These are phyloP conservation scores for Tylopilus sp. DNA, from an alignment of 768 basidiomycete species.

Conservation along the genomic window DNA sequence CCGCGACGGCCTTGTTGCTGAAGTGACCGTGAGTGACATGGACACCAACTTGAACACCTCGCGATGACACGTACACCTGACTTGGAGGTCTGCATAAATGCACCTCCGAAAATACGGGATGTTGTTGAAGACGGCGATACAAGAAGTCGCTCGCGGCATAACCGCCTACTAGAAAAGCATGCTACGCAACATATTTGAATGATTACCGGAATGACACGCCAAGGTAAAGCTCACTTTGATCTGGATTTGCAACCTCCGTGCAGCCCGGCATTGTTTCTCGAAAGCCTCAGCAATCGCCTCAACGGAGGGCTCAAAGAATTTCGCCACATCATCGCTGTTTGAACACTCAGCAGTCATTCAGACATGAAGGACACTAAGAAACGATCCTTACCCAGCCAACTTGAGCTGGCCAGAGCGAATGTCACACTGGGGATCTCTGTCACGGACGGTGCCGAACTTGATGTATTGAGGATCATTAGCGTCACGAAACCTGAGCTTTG, in stretches of 20 bases:
- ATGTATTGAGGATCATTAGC: conserved; percentile 33
- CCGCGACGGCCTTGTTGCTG: conserved; percentile 42
- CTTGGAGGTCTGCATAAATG: conserved; percentile 44
- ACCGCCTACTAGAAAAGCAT: conserved; percentile 49
- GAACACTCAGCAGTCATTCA: neutral
- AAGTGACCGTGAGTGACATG: neutral
- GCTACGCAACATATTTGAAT: too few species aligned
- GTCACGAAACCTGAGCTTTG: conserved; percentile 40
- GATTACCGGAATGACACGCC: too few species aligned
- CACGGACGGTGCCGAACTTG: conserved; percentile 36
- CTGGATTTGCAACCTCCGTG: conserved; percentile 19
- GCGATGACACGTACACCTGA: conserved; percentile 36
- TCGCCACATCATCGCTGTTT: conserved; percentile 34
- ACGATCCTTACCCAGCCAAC: conserved; percentile 35
- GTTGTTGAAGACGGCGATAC: conserved; percentile 36
- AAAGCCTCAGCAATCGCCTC: conserved; percentile 33
- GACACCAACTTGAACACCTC: too few species aligned
- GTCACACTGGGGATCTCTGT: conserved; percentile 31
- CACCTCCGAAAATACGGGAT: conserved; percentile 17
- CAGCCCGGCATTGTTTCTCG: conserved; percentile 19
- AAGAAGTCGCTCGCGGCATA: conserved; percentile 48
- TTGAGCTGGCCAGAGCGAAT: conserved; percentile 37
- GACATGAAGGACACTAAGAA: neutral
- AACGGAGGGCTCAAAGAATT: conserved; percentile 43
- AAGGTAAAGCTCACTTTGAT: conserved; percentile 17